Evolutionary conservation across 345 rosid genomes (phyloP).

Genomic region (Nasturtium officinale): DNA sequence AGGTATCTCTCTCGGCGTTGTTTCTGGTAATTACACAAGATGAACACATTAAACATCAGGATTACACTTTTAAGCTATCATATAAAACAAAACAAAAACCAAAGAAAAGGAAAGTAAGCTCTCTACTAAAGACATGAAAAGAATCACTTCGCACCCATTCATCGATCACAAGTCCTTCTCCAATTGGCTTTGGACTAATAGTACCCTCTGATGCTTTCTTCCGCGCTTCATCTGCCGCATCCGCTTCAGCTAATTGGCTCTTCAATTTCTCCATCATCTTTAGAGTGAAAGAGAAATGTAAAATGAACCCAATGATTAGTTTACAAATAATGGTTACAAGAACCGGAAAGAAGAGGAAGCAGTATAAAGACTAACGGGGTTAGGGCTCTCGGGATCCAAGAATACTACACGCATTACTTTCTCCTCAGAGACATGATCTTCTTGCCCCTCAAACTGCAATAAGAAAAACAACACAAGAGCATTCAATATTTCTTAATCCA

Average conservation of each 20-base stretch:
- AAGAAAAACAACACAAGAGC: conserved; percentile 13
- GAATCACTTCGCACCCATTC: conserved; percentile 72
- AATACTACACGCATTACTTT: conserved; percentile 82
- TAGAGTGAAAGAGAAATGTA: neutral
- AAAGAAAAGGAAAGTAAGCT: neutral
- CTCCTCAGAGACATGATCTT: conserved; percentile 75
- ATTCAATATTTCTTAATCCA: neutral
- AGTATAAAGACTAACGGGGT: conserved; percentile 55
- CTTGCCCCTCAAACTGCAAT: conserved; percentile 96
- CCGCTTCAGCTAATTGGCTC: conserved; percentile 80
- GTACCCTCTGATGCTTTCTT: conserved; percentile 74
- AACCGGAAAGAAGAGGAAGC: neutral
- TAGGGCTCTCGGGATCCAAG: conserved; percentile 73
- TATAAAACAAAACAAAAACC: neutral
- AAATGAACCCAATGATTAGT: neutral
- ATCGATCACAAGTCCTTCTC: conserved; percentile 97
- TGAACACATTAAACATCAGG: neutral
- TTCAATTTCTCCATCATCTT: conserved; percentile 67
- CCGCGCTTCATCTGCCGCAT: conserved; percentile 75
- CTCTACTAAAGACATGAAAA: neutral
- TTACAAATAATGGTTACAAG: conserved; percentile 1
- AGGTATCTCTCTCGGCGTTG: conserved; percentile 95
- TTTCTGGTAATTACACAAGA: conserved; percentile 50
- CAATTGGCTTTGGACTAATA: conserved; percentile 70
- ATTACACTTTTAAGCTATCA: neutral